Base-by-base conservation (phyloP, 106 monocot genomes). In the Dactylorhiza incarnata region DNA sequence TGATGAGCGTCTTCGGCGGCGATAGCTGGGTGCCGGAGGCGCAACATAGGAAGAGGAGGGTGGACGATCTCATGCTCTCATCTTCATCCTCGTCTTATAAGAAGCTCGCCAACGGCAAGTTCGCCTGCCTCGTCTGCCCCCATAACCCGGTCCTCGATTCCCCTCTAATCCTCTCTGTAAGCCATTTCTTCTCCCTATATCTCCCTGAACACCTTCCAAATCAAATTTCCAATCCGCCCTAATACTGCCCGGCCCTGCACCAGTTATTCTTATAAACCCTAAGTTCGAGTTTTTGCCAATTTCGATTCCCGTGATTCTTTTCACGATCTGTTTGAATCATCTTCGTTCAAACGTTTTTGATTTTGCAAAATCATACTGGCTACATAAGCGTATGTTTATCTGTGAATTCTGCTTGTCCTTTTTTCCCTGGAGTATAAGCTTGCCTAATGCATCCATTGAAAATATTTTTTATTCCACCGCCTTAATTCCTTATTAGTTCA, bases 1-100 rank as follows among this genome's bases (percentile, higher is more conserved):
- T 15, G 29, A 90, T 90, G 93, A 93, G 90, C 81, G 90, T 78
- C 52, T 93, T 86, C 73, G 90, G 93, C 71, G 93, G 93, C 5
- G 90, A 93, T 44, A 93, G 84, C 84, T 93, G 90, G 93, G 85
- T 82, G 26, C 61, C 81, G 51, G 93, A 93, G 70, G 87, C 90
- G 50, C 87, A 86, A 17, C 73, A 88, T 5, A 66, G 93, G 63
- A 93, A 93, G 80, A 65, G 90, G 49, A 76, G 86, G 46, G 76
- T 93, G 16, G 90, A 93, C 65, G 84, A 88, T 47, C 88, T 93
- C 78, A 25, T 90, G 78, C 82, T 85, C 55, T 68, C 79, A 6
- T 58, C 68, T 0, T 49, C 75, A 1, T 78, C 82, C 0, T 81
- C 86, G 17, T 65, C 72, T 5, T 86, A 77, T 78, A 86, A 79